These are phyloP conservation scores for Tuber borchii DNA, from an alignment of 495 filamentous ascomycete species.

Conservation along the genomic window DNA sequence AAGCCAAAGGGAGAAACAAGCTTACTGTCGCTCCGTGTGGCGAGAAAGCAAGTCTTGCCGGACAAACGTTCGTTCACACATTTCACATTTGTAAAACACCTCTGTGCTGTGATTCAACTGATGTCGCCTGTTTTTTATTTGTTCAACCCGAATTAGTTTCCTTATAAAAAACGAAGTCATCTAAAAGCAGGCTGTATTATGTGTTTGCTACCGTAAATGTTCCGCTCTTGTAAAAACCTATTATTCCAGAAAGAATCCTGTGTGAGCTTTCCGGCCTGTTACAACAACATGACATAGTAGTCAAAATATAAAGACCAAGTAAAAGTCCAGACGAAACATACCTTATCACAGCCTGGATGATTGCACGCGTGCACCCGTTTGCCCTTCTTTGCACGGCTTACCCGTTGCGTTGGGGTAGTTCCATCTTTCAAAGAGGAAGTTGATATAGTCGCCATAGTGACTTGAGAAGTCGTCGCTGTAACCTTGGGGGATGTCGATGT, in stretches of 20 bases:
- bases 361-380: conserved; percentile 42
- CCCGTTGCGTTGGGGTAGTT: conserved; percentile 38
- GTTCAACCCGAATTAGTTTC: conserved; percentile 20
- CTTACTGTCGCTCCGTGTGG: conserved; percentile 42
- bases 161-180: not conserved
- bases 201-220: conserved; percentile 37
- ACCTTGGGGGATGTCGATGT: conserved; percentile 27
- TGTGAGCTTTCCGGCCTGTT: conserved; percentile 22
- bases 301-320: conserved; percentile 13
- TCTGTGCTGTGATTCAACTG: conserved; percentile 42
- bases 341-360: conserved; percentile 42
- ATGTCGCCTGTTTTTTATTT: conserved; percentile 33
- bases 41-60: conserved; percentile 42
- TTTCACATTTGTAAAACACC: conserved; percentile 42
- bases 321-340: conserved; percentile 9
- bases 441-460: conserved; percentile 33
- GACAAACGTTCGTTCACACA: conserved; percentile 42
- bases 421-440: conserved; percentile 36
- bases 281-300: conserved; percentile 9
- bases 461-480: conserved; percentile 23
- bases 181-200: not conserved
- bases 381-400: conserved; percentile 43
- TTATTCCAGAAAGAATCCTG: conserved; percentile 4
- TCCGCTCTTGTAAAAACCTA: conserved; percentile 42
- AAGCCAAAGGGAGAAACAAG: conserved; percentile 7